These are phyloP conservation scores for Suillus clintonianus DNA, from an alignment of 768 basidiomycete genomes.

Conservation along the genomic window DNA sequence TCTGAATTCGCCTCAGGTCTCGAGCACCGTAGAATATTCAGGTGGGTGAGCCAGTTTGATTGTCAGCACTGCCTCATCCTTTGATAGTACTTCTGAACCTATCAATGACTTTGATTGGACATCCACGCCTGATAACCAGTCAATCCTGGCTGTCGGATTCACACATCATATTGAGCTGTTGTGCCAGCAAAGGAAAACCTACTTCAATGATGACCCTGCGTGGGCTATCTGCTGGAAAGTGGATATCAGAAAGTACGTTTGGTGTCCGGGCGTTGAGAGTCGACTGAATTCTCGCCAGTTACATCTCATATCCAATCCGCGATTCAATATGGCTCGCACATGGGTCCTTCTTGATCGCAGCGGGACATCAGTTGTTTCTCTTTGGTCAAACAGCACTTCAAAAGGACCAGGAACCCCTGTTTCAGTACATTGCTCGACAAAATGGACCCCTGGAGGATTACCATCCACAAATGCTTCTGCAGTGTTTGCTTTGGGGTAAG, in stretches of 20 bases:
- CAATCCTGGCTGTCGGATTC: conserved; percentile 90
- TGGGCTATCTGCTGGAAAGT: conserved; percentile 76
- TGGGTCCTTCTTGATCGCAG: conserved; percentile 79
- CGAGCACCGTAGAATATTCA: conserved; percentile 67
- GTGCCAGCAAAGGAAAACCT: conserved; percentile 92
- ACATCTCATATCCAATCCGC: conserved; percentile 75
- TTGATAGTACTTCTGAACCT: conserved; percentile 42
- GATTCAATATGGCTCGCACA: conserved; percentile 92
- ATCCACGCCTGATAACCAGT: conserved; percentile 85
- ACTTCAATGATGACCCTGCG: conserved; percentile 79
- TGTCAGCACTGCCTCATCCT: conserved; percentile 3
- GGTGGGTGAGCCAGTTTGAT: conserved; percentile 42
- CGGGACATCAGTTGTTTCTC: conserved; percentile 81
- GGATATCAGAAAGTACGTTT: conserved; percentile 66
- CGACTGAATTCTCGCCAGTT: conserved; percentile 41
- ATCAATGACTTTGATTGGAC: conserved; percentile 93
- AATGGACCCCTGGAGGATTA: conserved; percentile 91
- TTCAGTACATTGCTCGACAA: conserved; percentile 77
- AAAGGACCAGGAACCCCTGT: conserved; percentile 42
- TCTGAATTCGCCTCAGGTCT: conserved; percentile 92
- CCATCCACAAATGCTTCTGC: conserved; percentile 90
- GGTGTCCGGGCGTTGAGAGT: background rate
- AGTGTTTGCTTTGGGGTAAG: conserved; percentile 91
- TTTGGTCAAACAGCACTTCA: conserved; percentile 53
- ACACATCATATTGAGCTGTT: conserved; percentile 76